Evolutionary conservation across 306 rosid species (phyloP).

Genomic region (Vigna angularis): DNA sequence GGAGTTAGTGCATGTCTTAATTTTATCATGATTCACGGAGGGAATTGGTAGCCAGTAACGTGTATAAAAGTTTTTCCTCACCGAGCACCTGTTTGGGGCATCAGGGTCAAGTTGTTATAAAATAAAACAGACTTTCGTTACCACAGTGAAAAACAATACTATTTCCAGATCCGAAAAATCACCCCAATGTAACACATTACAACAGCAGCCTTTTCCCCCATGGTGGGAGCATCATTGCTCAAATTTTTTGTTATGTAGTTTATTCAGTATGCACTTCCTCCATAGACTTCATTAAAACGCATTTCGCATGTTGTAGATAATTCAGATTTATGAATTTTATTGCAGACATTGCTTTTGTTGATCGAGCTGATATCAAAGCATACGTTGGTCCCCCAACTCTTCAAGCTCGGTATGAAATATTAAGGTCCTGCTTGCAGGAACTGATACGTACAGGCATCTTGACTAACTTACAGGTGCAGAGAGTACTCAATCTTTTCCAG

Average conservation of each 20-base stretch:
- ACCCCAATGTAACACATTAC: constrained; percentile 14
- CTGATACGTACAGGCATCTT: constrained; percentile 74
- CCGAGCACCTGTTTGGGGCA: background rate
- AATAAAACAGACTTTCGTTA: constrained; percentile 22
- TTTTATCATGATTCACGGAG: constrained; percentile 26
- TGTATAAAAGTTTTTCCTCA: background rate
- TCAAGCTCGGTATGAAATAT: constrained; percentile 92
- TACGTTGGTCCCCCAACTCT: constrained; percentile 98
- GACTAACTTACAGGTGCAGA: constrained; percentile 64
- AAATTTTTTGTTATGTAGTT: constrained; percentile 22
- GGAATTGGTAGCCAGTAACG: constrained; percentile 32
- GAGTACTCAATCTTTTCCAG: constrained; percentile 31
- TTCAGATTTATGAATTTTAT: constrained; percentile 42
- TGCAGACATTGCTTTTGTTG: constrained; percentile 96
- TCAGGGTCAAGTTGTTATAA: constrained; percentile 17
- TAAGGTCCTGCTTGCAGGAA: constrained; percentile 88
- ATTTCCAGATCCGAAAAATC: background rate
- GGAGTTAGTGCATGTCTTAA: constrained; percentile 7
- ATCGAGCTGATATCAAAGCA: constrained; percentile 97
- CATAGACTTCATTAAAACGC: constrained; percentile 24
- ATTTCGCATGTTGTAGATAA: constrained; percentile 41
- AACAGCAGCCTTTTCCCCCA: constrained; percentile 1
- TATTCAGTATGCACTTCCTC: constrained; percentile 31
- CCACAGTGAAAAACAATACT: constrained; percentile 15
- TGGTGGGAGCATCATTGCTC: constrained; percentile 14